Conservation (phyloP, 176 grass and related monocot genomes). For the Dactylis glomerata region DNA sequence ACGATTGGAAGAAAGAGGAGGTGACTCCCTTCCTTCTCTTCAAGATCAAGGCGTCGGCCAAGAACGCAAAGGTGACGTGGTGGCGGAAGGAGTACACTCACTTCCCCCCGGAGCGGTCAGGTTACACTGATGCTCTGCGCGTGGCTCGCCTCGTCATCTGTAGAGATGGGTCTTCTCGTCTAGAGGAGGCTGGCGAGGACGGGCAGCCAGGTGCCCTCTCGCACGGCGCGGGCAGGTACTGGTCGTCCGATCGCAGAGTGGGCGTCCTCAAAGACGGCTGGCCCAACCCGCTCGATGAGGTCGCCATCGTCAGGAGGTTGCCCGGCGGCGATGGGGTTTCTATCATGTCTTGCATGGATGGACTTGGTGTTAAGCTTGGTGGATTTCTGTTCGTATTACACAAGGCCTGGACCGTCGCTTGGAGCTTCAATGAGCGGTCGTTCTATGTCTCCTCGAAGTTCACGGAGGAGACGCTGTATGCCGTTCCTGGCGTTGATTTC, state of each 20-base stretch:
- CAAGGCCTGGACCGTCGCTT: neutral
- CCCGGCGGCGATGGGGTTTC: neutral
- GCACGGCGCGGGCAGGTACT: neutral
- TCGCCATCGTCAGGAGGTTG: neutral
- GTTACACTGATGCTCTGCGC: neutral
- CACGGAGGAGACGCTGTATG: neutral
- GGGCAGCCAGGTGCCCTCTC: conserved; percentile 3
- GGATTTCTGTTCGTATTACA: neutral
- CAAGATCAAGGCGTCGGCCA: conserved; percentile 7
- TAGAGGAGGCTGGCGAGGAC: conserved; percentile 6
- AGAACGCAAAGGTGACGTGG: neutral
- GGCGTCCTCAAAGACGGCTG: neutral
- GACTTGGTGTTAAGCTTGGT: conserved; percentile 1
- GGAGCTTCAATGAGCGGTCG: neutral
- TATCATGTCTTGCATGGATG: neutral
- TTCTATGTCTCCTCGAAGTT: neutral
- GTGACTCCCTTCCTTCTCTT: neutral
- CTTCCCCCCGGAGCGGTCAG: neutral
- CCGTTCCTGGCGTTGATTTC: neutral
- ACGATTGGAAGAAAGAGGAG: neutral
- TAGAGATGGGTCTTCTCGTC: neutral
- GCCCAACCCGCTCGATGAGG: neutral
- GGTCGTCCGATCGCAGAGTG: neutral
- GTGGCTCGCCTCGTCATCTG: neutral
- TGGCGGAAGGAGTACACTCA: neutral